Base-by-base conservation (phyloP, 768 basidiomycete genomes). In the Flagelloscypha sp. region DNA sequence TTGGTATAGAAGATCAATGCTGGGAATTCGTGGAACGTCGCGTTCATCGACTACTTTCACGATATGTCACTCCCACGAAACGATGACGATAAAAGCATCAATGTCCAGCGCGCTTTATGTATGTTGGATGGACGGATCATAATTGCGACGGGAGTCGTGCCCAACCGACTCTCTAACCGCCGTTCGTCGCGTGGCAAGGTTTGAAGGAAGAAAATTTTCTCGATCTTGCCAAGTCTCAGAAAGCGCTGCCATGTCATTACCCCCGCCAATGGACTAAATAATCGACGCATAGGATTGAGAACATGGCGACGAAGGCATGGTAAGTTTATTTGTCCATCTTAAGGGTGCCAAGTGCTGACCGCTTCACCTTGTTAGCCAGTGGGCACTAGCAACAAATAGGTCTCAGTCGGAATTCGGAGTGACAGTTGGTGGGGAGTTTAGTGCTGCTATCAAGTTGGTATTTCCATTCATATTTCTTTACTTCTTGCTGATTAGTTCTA, bases 1-100 rank as follows among this genome's bases (percentile, higher is more conserved):
- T n/a, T n/a, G n/a, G n/a, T n/a, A 15, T 43, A 84, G 82, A 84
- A 84, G 82, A 84, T 84, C 58, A 84, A 81, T 18, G 74, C 75
- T n/a, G 72, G 71, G 24, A 84, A 84, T 50, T 80, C 82, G 16
- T 84, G 82, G 82, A 79, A 74, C 47, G 79, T 84, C 41, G 82
- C 82, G 5, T 61, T 84, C 35, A 84, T 84, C 33, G 82, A 84
- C 53, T 84, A 84, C 50, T 84, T 84, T 53, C 79, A 81, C 40
- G 82, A 84, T 55, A 77, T 84, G 69, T 79, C 77, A 12, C 67
- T 84, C n/a, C 67, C 84, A 9, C 65, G 82, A 19, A 83, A 84
- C 53, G 76, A 76, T 36, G 63, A 59, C 12, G 80, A 84, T 48
- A 82, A 84, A 44, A 71, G 73, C 15, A 84, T 84, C 64, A 84